Evolutionary conservation across 2,329 filamentous ascomycete genomes (phyloP), one percentile per base, ranked within the genome.

Genomic region (Orbilia ellipsospora): DNA sequence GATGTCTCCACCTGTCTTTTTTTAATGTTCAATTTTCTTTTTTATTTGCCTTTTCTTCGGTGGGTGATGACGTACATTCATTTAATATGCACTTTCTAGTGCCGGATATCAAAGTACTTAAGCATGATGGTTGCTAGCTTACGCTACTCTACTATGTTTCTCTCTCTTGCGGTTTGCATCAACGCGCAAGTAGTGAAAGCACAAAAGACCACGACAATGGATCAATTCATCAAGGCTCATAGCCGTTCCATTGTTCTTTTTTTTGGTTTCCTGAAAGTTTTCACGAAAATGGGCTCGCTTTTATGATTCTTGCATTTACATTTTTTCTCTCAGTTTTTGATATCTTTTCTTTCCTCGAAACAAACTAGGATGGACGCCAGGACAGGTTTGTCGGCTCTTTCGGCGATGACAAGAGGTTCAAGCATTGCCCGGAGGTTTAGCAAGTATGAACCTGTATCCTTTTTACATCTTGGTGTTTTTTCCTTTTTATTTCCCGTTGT

Each of bases 341-440:
- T 57, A 16, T 31, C 23, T 56, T 57, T 51, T 23, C 20, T 31
- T 72, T 55, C 23, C 50, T 55, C 28, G 59, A 16, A 52, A 51
- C 56, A 66, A 60, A 42, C 57, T 68, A 74, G 70, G 70, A 74
- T 67, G 63, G 70, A 57, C 60, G 68, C 63, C 57, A 68, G 57
- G 70, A 68, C 70, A 50, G 70, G 70, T 74, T 68, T 64, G 70
- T 74, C 70, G 70, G 70, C 70, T 74, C 70, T 60, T 74, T 60
- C 70, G 70, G 70, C 70, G 70, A 74, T 74, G 70, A 74, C 70
- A 74, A 74, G 63, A 74, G 69, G 70, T 74, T 74, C 70, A 74
- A 74, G 70, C 70, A 74, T 74, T 74, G 70, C 64, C 70, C 70
- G 70, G 57, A 60, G 56, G 70, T 74, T 57, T 64, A 64, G 63